Evolutionary conservation across 202 grass and related monocot genomes (phyloP).

Genomic region (Bolboschoenoplectus hybrid): DNA sequence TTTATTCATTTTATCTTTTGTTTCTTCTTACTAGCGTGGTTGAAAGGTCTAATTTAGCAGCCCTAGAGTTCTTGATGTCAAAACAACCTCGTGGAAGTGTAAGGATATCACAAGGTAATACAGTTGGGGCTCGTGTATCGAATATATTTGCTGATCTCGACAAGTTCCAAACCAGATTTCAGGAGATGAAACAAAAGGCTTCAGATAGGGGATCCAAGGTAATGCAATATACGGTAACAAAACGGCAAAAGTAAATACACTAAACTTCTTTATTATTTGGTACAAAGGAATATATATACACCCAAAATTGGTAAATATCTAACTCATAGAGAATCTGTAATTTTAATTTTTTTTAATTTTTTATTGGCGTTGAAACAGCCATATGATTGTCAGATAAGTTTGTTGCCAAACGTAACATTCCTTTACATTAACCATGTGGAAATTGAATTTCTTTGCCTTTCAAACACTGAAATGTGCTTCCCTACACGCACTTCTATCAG

Average conservation of each 20-base stretch:
- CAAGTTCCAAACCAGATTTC: slow-evolving; percentile 75
- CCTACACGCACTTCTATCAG: slow-evolving; percentile 43
- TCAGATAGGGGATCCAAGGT: slow-evolving; percentile 65
- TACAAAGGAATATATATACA: not conserved
- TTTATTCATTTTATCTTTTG: not conserved
- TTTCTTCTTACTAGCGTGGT: slow-evolving; percentile 49
- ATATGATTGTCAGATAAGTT: not conserved
- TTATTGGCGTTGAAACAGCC: not conserved
- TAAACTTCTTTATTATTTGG: not conserved
- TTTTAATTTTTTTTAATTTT: not conserved
- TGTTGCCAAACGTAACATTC: not conserved
- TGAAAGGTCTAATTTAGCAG: slow-evolving; percentile 74
- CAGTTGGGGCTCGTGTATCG: slow-evolving; percentile 47
- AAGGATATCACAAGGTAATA: slow-evolving; percentile 73
- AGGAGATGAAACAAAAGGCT: slow-evolving; percentile 60
- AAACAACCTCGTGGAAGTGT: slow-evolving; percentile 80
- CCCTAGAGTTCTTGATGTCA: slow-evolving; percentile 87
- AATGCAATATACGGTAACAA: slow-evolving; percentile 8
- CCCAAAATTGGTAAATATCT: not conserved
- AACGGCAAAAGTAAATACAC: not conserved
- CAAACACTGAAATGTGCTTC: not conserved
- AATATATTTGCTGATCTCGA: slow-evolving; percentile 77
- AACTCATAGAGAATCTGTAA: not conserved
- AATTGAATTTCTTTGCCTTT: not conserved
- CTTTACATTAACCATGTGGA: not conserved